Percentiles rank a stretch among this genome's conserved stretches.
Conservation (phyloP, 345 rosid genomes). For the Lepidium didymum region DNA sequence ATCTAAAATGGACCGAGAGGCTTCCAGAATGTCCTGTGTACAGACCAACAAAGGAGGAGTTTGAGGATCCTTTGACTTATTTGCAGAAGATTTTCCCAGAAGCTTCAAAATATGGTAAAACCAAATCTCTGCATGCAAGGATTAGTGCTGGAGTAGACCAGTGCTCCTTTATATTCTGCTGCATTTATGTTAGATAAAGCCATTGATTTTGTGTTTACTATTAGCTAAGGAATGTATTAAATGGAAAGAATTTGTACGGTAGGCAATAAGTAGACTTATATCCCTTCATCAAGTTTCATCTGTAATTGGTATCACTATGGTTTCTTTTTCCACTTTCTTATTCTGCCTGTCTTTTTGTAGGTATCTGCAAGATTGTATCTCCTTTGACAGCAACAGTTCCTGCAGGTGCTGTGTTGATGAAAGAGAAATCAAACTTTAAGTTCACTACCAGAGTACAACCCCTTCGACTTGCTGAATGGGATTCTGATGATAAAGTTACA, state of each 20-base stretch:
- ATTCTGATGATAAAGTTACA: conserved; percentile 80
- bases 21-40: conserved; percentile 95
- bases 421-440: conserved; percentile 84
- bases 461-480: conserved; percentile 98
- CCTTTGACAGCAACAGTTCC: conserved; percentile 86
- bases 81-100: conserved; percentile 88
- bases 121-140: background rate
- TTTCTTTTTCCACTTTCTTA: background rate
- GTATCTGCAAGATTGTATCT: conserved; percentile 90
- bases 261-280: background rate
- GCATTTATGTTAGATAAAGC: background rate
- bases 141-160: background rate
- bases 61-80: conserved; percentile 90
- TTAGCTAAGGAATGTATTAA: background rate
- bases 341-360: conserved; percentile 30
- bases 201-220: background rate
- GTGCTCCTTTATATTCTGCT: background rate
- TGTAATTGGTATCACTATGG: background rate
- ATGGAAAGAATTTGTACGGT: background rate
- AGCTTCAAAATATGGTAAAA: conserved; percentile 88
- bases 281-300: background rate
- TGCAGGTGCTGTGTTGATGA: conserved; percentile 86
- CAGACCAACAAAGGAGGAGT: conserved; percentile 87
- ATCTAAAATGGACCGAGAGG: conserved; percentile 83
- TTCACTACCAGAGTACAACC: conserved; percentile 99